A percentile compares a stretch with the other conserved stretches of the same genome.
Evolutionary conservation across 2,329 filamentous ascomycete genomes (phyloP).

Genomic region (Venturia pyrina): DNA sequence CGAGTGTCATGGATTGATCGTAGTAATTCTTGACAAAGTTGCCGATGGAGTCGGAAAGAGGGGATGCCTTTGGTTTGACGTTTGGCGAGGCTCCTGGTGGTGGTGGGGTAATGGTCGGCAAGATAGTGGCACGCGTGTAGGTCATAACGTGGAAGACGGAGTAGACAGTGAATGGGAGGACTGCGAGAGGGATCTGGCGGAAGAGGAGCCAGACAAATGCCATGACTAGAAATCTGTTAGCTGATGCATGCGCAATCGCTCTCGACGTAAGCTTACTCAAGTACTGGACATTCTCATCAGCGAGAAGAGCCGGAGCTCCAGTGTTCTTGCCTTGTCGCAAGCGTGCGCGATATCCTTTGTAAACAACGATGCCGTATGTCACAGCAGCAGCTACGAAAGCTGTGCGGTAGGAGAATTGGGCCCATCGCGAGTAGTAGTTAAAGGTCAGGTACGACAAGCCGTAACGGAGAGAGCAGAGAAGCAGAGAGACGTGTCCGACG

Average conservation of each 20-base stretch:
- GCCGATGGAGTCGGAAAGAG: slow-evolving; percentile 73
- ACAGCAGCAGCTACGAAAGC: slow-evolving; percentile 82
- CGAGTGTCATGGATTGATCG: slow-evolving; percentile 87
- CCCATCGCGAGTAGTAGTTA: slow-evolving; percentile 71
- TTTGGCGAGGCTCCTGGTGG: slow-evolving; percentile 45
- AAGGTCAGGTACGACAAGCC: slow-evolving; percentile 76
- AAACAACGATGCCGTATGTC: slow-evolving; percentile 97
- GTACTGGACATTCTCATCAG: slow-evolving; percentile 97
- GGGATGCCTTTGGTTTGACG: slow-evolving; percentile 47
- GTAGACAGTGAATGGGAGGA: slow-evolving; percentile 93
- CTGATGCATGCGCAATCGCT: slow-evolving; percentile 14
- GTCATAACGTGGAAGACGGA: slow-evolving; percentile 97
- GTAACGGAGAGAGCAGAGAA: slow-evolving; percentile 77
- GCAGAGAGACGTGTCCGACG: slow-evolving; percentile 71
- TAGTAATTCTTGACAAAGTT: slow-evolving; percentile 98
- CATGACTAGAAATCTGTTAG: slow-evolving; percentile 53
- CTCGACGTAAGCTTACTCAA: slow-evolving; percentile 52
- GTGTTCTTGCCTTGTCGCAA: slow-evolving; percentile 57
- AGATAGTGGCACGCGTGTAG: slow-evolving; percentile 86
- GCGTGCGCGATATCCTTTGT: slow-evolving; percentile 88
- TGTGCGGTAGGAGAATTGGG: slow-evolving; percentile 76
- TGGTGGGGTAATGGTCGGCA: slow-evolving; percentile 70
- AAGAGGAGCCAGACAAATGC: slow-evolving; percentile 90
- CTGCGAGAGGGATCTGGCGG: slow-evolving; percentile 78
- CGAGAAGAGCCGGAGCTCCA: slow-evolving; percentile 50